phyloP scores from a whole-genome alignment of 31 red algal genomes.

The Asparagopsis taxiformis region DNA sequence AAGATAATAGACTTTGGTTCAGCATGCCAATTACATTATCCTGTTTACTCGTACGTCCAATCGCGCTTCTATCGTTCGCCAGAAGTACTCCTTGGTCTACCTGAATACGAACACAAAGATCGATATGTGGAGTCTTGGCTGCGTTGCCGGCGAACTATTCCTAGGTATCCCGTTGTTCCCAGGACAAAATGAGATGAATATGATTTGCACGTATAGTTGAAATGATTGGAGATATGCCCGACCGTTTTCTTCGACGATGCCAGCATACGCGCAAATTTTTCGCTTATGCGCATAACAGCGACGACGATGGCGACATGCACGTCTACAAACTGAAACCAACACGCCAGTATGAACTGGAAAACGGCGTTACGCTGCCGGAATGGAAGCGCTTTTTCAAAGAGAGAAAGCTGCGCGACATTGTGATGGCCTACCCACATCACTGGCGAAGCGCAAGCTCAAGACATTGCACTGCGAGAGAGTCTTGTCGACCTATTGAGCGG shows the following conservation, averaged over 20 bases:
- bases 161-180: conserved; percentile 92
- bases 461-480: conserved; percentile 48
- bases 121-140: conserved; percentile 94
- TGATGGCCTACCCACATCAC: conserved; percentile 61
- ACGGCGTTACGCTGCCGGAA: conserved; percentile 27
- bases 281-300: not conserved
- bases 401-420: conserved; percentile 69
- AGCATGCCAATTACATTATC: conserved; percentile 69
- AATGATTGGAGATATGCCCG: conserved; percentile 82
- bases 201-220: conserved; percentile 86
- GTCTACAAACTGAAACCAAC: conserved; percentile 50
- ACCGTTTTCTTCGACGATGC: conserved; percentile 51
- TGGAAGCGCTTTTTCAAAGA: conserved; percentile 91
- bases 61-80: conserved; percentile 94
- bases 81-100: conserved; percentile 80
- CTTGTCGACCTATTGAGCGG: conserved; percentile 73
- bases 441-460: conserved; percentile 4
- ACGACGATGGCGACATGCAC: conserved; percentile 4
- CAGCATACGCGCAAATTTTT: conserved; percentile 55
- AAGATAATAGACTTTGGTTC: conserved; percentile 96
- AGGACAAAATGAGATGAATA: conserved; percentile 84
- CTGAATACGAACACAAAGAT: conserved; percentile 77
- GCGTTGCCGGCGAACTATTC: conserved; percentile 90
- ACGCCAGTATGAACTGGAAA: conserved; percentile 53
- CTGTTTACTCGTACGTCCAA: conserved; percentile 90